A percentile compares a stretch with the other conserved stretches of the same genome.
Conservation (phyloP, 495 filamentous ascomycete genomes). For the Halenospora varia region DNA sequence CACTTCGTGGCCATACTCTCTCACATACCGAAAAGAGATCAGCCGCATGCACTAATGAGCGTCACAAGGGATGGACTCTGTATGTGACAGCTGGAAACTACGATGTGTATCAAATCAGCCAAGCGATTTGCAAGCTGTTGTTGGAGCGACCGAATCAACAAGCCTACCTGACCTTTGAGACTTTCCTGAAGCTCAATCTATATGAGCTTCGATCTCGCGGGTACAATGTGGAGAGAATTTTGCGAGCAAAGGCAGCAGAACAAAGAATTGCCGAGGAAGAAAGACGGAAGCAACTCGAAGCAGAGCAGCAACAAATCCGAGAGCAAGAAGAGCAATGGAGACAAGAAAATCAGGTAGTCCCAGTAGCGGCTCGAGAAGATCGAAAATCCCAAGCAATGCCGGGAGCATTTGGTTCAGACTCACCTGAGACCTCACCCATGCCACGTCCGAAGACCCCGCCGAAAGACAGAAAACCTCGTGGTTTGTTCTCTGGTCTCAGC, state of each 20-base stretch:
- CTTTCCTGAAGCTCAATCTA: conserved; percentile 73
- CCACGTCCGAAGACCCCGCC: conserved; percentile 16
- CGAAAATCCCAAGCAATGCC: conserved; percentile 47
- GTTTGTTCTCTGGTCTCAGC: conserved; percentile 61
- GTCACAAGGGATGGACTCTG: conserved; percentile 41
- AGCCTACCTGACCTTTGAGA: conserved; percentile 80
- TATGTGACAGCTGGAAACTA: conserved; percentile 56
- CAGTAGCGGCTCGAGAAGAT: conserved; percentile 18
- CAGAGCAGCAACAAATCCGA: conserved; percentile 61
- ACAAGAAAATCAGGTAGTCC: conserved; percentile 32
- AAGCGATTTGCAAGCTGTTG: conserved; percentile 73
- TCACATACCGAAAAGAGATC: conserved; percentile 66
- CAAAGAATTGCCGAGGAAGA: conserved; percentile 79
- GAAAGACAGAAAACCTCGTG: conserved; percentile 26
- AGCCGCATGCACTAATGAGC: conserved; percentile 56
- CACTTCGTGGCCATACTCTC: conserved; percentile 61
- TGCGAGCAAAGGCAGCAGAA: conserved; percentile 79
- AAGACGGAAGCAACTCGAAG: conserved; percentile 70
- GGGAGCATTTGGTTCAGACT: conserved; percentile 55
- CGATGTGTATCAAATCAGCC: conserved; percentile 86
- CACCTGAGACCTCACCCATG: conserved; percentile 36
- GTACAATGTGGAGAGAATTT: conserved; percentile 91
- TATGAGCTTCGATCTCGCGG: conserved; percentile 73
- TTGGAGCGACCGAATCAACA: conserved; percentile 81
- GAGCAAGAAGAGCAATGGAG: conserved; percentile 58